A percentile compares a stretch with the other conserved stretches of the same genome.
Conservation (phyloP, 352 stramenopile species). For the Blastocystis sp. region DNA sequence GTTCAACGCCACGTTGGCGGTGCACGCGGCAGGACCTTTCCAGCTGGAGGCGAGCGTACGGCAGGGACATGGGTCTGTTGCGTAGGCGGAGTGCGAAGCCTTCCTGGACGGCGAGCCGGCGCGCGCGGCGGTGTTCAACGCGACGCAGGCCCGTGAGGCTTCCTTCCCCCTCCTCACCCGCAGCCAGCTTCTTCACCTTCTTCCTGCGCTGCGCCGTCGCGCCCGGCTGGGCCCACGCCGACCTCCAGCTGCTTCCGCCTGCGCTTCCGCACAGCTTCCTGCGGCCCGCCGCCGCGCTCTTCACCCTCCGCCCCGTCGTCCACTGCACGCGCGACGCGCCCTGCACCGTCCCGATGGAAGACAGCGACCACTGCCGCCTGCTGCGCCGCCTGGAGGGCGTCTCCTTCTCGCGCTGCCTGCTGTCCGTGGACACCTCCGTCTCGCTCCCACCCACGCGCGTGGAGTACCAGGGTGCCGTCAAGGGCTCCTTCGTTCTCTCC, state of each 20-base stretch:
- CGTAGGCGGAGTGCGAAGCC: neutral
- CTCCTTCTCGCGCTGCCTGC: neutral
- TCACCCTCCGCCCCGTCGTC: neutral
- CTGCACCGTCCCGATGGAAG: neutral
- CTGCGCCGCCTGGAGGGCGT: neutral
- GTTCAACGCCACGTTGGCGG: neutral
- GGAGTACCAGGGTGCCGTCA: neutral
- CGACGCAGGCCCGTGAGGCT: neutral
- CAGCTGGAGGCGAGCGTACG: neutral
- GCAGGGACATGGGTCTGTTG: neutral
- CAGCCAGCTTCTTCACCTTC: neutral
- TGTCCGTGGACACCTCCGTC: neutral
- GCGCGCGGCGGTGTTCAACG: neutral
- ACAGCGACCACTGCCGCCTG: neutral
- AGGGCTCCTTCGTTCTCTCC: neutral
- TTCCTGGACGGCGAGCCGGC: neutral
- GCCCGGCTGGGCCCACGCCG: neutral
- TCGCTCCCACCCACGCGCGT: neutral
- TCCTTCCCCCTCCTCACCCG: neutral
- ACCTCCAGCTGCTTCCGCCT: neutral
- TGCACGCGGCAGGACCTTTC: neutral
- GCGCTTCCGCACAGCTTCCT: neutral
- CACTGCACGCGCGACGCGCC: neutral
- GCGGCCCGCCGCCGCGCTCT: neutral
- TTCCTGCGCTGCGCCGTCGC: neutral